Conservation (phyloP, 1,284 basidiomycete species). For the Cryptococcus sp. region DNA sequence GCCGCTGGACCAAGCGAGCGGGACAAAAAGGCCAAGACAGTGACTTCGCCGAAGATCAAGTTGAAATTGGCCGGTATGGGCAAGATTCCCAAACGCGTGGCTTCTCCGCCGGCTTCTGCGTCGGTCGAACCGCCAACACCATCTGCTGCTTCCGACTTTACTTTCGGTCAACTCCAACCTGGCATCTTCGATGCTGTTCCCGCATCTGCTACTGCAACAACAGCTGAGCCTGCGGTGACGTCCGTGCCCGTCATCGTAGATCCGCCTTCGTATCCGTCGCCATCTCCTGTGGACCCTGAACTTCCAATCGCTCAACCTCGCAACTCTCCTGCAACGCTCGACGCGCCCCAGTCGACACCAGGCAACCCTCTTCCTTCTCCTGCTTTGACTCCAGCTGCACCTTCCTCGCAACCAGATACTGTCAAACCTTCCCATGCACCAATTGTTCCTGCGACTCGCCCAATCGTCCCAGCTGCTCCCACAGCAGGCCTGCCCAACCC, state of each 20-base stretch:
- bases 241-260: not conserved
- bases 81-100: conserved; percentile 16
- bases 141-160: not conserved
- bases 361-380: too few species aligned
- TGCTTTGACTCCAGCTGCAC: too few species aligned
- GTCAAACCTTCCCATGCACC: too few species aligned
- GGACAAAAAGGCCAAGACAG: conserved; percentile 1
- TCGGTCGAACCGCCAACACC: not conserved
- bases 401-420: too few species aligned
- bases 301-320: not conserved
- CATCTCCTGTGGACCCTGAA: not conserved
- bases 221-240: not conserved
- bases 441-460: too few species aligned
- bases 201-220: not conserved
- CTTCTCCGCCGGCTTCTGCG: conserved; percentile 2
- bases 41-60: not conserved
- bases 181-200: conserved; percentile 19
- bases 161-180: conserved; percentile 18
- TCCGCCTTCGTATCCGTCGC: not conserved
- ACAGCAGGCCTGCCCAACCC: too few species aligned
- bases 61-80: conserved; percentile 11
- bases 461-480: too few species aligned
- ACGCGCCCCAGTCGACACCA: too few species aligned
- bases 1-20: not conserved
- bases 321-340: too few species aligned